phyloP scores from a whole-genome alignment of 2,329 filamentous ascomycete species.

The Neoarthrinium moseri region DNA sequence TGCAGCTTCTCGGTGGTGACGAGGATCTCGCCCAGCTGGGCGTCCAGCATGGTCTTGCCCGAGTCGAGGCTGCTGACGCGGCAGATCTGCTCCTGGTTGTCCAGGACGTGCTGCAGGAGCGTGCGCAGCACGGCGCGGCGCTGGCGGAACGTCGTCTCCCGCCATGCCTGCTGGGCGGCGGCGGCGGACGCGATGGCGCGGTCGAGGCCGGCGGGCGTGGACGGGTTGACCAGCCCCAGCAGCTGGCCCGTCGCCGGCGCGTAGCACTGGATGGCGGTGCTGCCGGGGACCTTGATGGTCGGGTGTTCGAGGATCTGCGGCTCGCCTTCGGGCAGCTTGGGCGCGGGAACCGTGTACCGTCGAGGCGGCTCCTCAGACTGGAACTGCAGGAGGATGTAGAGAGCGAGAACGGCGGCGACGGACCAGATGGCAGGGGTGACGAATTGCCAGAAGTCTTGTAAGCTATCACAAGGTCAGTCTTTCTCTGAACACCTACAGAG shows the following conservation, averaged over 20 bases:
- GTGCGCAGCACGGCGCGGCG: conserved; percentile 77
- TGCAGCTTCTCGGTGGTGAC: conserved; percentile 91
- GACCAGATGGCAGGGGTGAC: conserved; percentile 16
- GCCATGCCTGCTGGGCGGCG: conserved; percentile 75
- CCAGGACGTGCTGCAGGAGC: conserved; percentile 78
- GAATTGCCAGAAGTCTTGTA: conserved; percentile 17
- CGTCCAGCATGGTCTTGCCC: conserved; percentile 95
- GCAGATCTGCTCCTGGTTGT: conserved; percentile 86
- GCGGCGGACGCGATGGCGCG: conserved; percentile 71
- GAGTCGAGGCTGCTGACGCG: conserved; percentile 85
- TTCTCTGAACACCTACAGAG: background rate
- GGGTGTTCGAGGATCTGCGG: conserved; percentile 58
- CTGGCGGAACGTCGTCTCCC: conserved; percentile 72
- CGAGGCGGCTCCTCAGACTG: conserved; percentile 38
- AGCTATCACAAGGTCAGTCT: too few relatives aligned
- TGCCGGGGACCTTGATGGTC: conserved; percentile 63
- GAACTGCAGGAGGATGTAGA: conserved; percentile 13
- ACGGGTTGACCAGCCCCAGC: conserved; percentile 76
- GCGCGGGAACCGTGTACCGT: conserved; percentile 59
- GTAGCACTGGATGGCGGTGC: conserved; percentile 76
- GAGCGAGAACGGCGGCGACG: conserved; percentile 19
- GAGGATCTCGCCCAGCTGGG: conserved; percentile 88
- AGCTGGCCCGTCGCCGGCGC: conserved; percentile 85
- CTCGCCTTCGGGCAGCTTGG: conserved; percentile 56
- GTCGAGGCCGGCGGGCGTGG: conserved; percentile 76